Evolutionary conservation across 129 eudicot species (phyloP).

Genomic region (Heracleum sosnowskyi): DNA sequence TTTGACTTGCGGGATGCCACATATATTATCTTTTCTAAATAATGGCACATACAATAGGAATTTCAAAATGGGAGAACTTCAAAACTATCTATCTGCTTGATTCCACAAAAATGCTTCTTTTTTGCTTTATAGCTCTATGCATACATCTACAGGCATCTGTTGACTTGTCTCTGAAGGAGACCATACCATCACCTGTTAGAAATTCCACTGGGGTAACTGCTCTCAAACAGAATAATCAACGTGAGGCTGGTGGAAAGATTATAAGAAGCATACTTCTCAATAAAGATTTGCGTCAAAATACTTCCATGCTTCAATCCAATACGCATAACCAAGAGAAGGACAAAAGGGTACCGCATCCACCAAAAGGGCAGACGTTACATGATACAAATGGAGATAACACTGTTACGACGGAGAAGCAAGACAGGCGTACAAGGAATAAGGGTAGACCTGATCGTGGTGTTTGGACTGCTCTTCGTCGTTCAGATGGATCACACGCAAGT

Average conservation of each 20-base stretch:
- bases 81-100: not conserved
- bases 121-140: not conserved
- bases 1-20: not conserved
- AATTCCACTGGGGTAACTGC: slow-evolving; percentile 25
- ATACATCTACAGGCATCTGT: slow-evolving; percentile 33
- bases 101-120: not conserved
- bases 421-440: slow-evolving; percentile 61
- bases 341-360: slow-evolving; percentile 65
- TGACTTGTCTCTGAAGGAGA: slow-evolving; percentile 35
- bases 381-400: slow-evolving; percentile 43
- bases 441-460: slow-evolving; percentile 96
- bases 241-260: slow-evolving; percentile 65
- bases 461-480: slow-evolving; percentile 88
- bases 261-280: slow-evolving; percentile 80
- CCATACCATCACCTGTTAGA: slow-evolving; percentile 32
- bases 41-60: not conserved
- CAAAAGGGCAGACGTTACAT: slow-evolving; percentile 20
- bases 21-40: no score
- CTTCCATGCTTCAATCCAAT: slow-evolving; percentile 37
- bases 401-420: slow-evolving; percentile 37
- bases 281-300: slow-evolving; percentile 50
- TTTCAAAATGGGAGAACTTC: not conserved
- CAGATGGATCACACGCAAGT: slow-evolving; percentile 62
- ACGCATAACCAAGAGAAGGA: slow-evolving; percentile 52
- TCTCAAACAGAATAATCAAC: slow-evolving; percentile 50